Evolutionary conservation across 148 eudicot species (phyloP).

Genomic region (Rhododendron vialii): DNA sequence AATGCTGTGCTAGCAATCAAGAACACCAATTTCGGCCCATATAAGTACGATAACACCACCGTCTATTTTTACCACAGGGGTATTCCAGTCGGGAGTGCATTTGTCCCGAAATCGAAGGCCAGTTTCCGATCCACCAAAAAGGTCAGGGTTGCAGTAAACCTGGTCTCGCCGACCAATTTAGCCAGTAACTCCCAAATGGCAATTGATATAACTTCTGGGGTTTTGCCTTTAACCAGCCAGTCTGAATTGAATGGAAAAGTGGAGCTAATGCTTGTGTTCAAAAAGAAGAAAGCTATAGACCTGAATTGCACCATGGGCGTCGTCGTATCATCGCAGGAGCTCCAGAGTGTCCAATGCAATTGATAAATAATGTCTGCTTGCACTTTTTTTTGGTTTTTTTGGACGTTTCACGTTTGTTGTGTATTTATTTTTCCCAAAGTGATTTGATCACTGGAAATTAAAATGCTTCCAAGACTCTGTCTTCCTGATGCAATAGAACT

Average conservation of each 20-base stretch:
- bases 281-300: not conserved
- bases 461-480: no score
- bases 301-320: not conserved
- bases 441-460: no score
- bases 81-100: not conserved
- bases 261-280: not conserved
- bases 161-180: not conserved
- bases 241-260: not conserved
- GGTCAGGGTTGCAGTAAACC: slow-evolving; percentile 3
- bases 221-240: not conserved
- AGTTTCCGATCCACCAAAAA: not conserved
- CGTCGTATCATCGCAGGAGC: not conserved
- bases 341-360: not conserved
- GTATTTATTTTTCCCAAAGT: no score
- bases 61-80: slow-evolving; percentile 8
- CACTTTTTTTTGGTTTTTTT: no score
- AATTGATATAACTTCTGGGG: not conserved
- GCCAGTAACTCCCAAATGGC: not conserved
- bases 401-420: no score
- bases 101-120: not conserved
- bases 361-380: not conserved
- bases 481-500: not conserved
- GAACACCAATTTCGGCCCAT: slow-evolving; percentile 11
- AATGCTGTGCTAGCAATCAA: slow-evolving; percentile 8
- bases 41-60: not conserved